Conservation (phyloP, 164 flowering plant genomes). For the Vitis amurensis region DNA sequence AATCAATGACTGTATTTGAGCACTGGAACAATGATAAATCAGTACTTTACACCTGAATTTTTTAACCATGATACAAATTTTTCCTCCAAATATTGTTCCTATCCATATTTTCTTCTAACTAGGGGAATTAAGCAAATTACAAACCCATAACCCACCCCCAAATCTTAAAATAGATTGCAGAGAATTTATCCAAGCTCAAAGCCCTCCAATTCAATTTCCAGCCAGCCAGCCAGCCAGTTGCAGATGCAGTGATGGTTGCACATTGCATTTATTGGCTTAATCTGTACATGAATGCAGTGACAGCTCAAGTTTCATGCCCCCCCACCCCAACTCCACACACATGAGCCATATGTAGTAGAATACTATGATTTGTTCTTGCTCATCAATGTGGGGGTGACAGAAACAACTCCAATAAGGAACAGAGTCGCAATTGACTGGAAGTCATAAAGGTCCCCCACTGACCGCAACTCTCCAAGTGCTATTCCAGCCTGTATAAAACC, state of each 20-base stretch:
- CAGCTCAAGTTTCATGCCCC: background rate
- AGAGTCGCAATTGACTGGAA: slow-evolving; percentile 79
- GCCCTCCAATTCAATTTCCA: too few relatives aligned
- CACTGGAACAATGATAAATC: too few relatives aligned
- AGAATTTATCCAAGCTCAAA: too few relatives aligned
- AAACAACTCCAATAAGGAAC: slow-evolving; percentile 75
- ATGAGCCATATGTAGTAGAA: background rate
- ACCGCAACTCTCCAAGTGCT: slow-evolving; percentile 81
- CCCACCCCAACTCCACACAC: slow-evolving; percentile 1
- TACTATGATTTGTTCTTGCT: slow-evolving; percentile 48
- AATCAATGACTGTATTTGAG: too few relatives aligned
- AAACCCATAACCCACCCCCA: too few relatives aligned
- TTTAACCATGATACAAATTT: too few relatives aligned
- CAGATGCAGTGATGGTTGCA: background rate
- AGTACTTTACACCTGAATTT: too few relatives aligned
- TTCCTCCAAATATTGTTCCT: too few relatives aligned
- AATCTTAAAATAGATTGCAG: too few relatives aligned
- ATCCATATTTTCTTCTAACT: too few relatives aligned
- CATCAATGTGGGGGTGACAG: slow-evolving; percentile 77
- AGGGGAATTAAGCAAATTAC: too few relatives aligned
- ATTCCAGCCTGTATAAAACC: slow-evolving; percentile 73
- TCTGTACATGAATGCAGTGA: slow-evolving; percentile 16
- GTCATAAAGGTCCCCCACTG: slow-evolving; percentile 85
- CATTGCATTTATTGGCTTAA: background rate
- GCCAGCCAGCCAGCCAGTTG: background rate